Conservation (phyloP, 306 rosid genomes). For the Myrica gale region DNA sequence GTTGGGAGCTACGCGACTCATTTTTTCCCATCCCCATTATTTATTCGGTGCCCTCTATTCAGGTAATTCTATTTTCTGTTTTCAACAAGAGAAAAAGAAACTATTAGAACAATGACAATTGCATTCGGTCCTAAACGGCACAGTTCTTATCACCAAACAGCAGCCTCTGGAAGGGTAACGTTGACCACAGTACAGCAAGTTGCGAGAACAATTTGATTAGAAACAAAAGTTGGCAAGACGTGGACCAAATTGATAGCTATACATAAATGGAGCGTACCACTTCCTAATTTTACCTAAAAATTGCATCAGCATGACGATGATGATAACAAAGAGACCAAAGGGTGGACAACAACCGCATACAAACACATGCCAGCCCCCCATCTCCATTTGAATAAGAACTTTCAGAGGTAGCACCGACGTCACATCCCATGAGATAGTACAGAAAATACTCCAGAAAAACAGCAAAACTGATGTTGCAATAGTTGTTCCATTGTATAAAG, state of each 20-base stretch:
- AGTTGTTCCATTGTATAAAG: slow-evolving; percentile 15
- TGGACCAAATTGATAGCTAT: background rate
- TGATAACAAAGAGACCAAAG: background rate
- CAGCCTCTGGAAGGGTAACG: background rate
- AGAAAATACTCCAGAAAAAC: slow-evolving; percentile 5
- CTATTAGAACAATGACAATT: too few species aligned
- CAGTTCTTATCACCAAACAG: background rate
- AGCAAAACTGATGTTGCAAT: slow-evolving; percentile 20
- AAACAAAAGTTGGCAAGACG: background rate
- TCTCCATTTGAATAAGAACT: background rate
- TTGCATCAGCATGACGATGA: background rate
- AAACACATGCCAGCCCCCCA: background rate
- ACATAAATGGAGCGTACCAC: background rate
- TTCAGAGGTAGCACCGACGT: background rate
- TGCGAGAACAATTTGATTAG: too few species aligned
- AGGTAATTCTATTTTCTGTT: too few species aligned
- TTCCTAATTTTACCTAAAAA: background rate
- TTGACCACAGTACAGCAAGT: background rate
- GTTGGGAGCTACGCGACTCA: background rate
- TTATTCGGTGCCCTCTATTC: too few species aligned
- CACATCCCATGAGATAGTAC: background rate
- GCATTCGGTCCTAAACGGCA: background rate
- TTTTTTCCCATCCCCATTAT: too few species aligned
- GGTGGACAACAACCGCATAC: background rate
- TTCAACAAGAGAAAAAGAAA: too few species aligned